Evolutionary conservation across 495 filamentous ascomycete species (phyloP).

Genomic region (Podospora sp.): DNA sequence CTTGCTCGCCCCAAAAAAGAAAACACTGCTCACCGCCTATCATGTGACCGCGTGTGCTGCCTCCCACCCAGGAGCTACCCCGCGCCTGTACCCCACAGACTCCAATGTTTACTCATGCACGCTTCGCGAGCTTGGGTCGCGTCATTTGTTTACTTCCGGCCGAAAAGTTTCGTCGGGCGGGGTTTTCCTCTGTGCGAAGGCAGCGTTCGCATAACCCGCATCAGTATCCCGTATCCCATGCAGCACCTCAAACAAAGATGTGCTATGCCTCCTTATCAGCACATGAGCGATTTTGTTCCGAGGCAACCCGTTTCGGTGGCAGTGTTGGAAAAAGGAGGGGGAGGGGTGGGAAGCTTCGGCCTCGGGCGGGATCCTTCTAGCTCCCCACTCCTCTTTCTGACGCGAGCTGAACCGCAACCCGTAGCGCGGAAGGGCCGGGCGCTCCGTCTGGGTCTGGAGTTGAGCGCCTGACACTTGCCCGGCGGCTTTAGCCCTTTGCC

Average conservation of each 20-base stretch:
- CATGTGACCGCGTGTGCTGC: constrained; percentile 28
- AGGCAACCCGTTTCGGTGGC: constrained; percentile 1
- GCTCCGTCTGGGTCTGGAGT: constrained; percentile 18
- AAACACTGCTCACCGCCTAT: background rate
- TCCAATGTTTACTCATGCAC: background rate
- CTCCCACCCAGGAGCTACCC: constrained; percentile 17
- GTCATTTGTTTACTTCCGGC: constrained; percentile 11
- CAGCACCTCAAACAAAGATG: constrained; percentile 18
- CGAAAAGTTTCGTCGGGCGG: background rate
- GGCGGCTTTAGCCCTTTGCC: constrained; percentile 26
- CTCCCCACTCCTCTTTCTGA: constrained; percentile 20
- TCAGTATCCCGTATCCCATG: constrained; percentile 8
- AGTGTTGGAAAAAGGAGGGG: constrained; percentile 1
- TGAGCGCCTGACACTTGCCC: constrained; percentile 22
- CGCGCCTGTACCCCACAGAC: constrained; percentile 3
- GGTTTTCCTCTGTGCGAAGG: background rate
- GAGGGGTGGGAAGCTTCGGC: constrained; percentile 4
- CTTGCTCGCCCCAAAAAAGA: background rate
- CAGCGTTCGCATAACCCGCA: background rate
- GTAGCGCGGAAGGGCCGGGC: constrained; percentile 11
- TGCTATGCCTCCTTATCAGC: constrained; percentile 15
- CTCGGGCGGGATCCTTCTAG: constrained; percentile 14
- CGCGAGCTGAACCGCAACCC: constrained; percentile 27
- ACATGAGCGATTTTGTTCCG: constrained; percentile 1
- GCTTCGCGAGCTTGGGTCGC: background rate